These are phyloP conservation scores for Colletotrichum camelliae DNA, from an alignment of 2,329 filamentous ascomycete genomes.

Conservation along the genomic window DNA sequence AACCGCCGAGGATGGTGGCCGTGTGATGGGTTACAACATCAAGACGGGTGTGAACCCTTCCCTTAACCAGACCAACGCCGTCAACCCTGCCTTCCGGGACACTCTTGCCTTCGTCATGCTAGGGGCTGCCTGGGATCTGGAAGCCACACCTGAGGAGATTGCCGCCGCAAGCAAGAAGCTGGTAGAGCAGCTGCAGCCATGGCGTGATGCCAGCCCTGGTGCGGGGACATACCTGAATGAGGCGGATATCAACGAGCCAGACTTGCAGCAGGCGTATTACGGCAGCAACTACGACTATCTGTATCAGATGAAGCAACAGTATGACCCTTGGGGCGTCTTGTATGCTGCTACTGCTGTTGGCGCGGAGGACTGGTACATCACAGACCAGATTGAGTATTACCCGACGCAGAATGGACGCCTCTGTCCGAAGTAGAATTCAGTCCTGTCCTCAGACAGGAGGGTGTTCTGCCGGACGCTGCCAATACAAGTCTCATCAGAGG, in stretches of 20 bases:
- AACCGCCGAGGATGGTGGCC: conserved; percentile 7
- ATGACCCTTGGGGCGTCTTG: conserved; percentile 39
- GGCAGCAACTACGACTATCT: conserved; percentile 38
- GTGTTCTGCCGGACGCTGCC: background rate
- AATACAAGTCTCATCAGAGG: background rate
- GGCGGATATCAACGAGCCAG: conserved; percentile 39
- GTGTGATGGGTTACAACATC: conserved; percentile 22
- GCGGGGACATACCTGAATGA: conserved; percentile 35
- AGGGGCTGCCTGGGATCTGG: conserved; percentile 27
- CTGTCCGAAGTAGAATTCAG: background rate
- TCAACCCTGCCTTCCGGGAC: conserved; percentile 47
- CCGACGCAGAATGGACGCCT: background rate
- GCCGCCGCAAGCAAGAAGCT: conserved; percentile 31
- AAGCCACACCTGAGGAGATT: conserved; percentile 28
- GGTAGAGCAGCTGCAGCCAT: conserved; percentile 25
- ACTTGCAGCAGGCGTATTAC: conserved; percentile 41
- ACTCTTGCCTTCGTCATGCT: conserved; percentile 39
- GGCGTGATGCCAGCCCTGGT: conserved; percentile 27
- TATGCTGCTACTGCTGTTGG: conserved; percentile 42
- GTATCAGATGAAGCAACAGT: conserved; percentile 37
- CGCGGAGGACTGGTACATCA: conserved; percentile 39
- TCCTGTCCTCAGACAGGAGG: accelerated
- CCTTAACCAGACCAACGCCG: conserved; percentile 34
- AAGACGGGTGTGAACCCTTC: conserved; percentile 26
- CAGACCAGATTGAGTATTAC: background rate